Evolutionary conservation across 768 basidiomycete species (phyloP), one percentile per base, ranked within the genome.

Genomic region (Mrakia frigida): DNA sequence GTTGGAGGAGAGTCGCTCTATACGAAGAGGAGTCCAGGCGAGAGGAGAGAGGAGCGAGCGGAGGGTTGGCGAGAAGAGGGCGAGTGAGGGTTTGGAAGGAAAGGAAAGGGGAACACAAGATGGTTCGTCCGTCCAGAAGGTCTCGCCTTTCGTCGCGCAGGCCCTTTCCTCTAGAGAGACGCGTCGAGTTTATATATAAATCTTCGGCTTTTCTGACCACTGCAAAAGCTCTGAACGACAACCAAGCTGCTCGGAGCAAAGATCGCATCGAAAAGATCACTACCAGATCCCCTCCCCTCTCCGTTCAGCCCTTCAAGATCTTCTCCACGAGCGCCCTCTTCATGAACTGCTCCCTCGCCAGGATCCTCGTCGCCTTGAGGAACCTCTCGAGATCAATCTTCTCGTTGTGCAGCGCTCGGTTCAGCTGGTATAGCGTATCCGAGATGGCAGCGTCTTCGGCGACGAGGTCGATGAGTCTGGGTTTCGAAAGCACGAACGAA

Each of bases 401-500:
- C 60, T 85, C 84, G 31, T 81, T 80, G 82, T 97, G 97, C 79
- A 99, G 86, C 0, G 94, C 96, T 78, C 94, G 88, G 79, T 95
- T 93, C 67, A 99, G 88, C 83, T 98, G 94, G 84, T 98, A 99
- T 77, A 97, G 91, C 65, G 96, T 96, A 83, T 98, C 97, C 84
- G 98, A 96, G 82, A 98, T 94, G 1, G 96, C 94, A 81, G 94
- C 94, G 83, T 98, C 97, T 83, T 99, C 97, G n/a, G 97, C 95
- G n/a, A 98, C 91, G 39, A 98, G 87, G 82, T 98, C 92, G 80
- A 98, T 90, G 33, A 99, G 86, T 84, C 96, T 98, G 82, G 1
- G n/a, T n/a, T n/a, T n/a, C n/a, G n/a, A n/a, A n/a, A n/a, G n/a
- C 46, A 7, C 37, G 35, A 46, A 11, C 2, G 25, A 16, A n/a